A percentile compares a stretch with the other conserved stretches of the same genome.
Conservation (phyloP, 1,139 yeast genomes). For the Blastobotrys arbuscula region DNA sequence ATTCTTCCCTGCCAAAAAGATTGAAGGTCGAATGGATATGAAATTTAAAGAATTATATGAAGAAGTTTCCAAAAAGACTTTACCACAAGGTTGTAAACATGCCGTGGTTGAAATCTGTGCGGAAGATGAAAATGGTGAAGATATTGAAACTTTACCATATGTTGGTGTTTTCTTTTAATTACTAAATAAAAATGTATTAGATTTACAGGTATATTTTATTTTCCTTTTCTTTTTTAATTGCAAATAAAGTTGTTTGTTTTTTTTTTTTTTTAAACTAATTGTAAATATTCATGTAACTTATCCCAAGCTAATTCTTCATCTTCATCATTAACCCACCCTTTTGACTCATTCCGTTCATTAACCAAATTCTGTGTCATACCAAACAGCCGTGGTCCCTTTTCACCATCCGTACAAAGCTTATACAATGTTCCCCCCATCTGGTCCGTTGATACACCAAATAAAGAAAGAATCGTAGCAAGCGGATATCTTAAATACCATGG, state of each 20-base stretch:
- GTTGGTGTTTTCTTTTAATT: constrained; percentile 38
- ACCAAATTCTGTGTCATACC: not conserved
- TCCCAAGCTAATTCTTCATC: not conserved
- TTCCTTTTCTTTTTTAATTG: not conserved
- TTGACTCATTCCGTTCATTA: not conserved
- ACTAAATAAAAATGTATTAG: not conserved
- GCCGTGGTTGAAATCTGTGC: constrained; percentile 86
- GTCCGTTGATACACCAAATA: not conserved
- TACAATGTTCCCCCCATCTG: not conserved
- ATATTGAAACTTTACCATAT: constrained; percentile 87
- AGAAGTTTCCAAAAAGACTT: constrained; percentile 74
- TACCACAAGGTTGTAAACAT: constrained; percentile 68
- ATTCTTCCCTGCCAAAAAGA: constrained; percentile 87
- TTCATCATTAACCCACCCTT: not conserved
- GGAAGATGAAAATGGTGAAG: constrained; percentile 89
- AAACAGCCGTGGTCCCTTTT: not conserved
- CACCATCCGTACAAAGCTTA: not conserved
- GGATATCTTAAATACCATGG: not conserved
- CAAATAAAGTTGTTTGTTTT: no score
- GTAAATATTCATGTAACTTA: not conserved
- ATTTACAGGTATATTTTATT: not conserved
- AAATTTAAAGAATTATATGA: constrained; percentile 71
- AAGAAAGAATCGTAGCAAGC: not conserved
- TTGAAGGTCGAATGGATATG: constrained; percentile 66
- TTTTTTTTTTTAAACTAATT: no score